phyloP scores from a whole-genome alignment of 495 filamentous ascomycete species.

The Glutinoglossum americanum region DNA sequence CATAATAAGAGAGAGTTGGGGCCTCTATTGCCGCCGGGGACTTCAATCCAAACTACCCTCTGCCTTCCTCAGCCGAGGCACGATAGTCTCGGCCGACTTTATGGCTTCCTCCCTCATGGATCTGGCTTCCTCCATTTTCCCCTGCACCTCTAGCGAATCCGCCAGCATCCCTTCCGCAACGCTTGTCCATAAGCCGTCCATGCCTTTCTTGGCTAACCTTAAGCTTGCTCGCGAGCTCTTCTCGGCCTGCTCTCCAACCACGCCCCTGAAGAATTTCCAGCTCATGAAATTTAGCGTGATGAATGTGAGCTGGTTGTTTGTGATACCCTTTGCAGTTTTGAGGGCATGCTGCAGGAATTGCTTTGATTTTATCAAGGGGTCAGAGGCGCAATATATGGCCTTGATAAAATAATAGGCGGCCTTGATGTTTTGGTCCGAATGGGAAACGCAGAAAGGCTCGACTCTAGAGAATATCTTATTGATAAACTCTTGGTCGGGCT shows the following conservation, averaged over 20 bases:
- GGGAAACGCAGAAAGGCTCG: conserved; percentile 41
- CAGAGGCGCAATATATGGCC: conserved; percentile 35
- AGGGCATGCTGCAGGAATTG: conserved; percentile 46
- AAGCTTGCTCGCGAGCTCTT: conserved; percentile 62
- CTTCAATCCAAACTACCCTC: not conserved
- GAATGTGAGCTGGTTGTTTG: conserved; percentile 51
- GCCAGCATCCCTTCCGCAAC: conserved; percentile 65
- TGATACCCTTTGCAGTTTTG: conserved; percentile 29
- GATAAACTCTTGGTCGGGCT: conserved; percentile 25
- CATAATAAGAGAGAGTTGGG: not conserved
- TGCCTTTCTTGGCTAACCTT: conserved; percentile 50
- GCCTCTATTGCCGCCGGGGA: not conserved
- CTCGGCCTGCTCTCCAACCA: conserved; percentile 74
- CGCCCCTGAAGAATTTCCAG: conserved; percentile 59
- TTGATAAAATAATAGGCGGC: conserved; percentile 61
- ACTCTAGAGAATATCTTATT: conserved; percentile 36
- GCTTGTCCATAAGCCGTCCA: conserved; percentile 65
- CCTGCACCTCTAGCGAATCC: conserved; percentile 50
- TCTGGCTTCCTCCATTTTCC: conserved; percentile 39
- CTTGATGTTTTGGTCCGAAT: conserved; percentile 49
- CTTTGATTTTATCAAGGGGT: conserved; percentile 53
- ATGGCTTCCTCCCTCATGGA: conserved; percentile 11
- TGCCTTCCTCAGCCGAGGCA: not conserved
- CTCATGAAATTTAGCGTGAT: conserved; percentile 77
- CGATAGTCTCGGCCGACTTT: conserved; percentile 8